Base-by-base conservation (phyloP, 2,329 filamentous ascomycete genomes). In the Alternaria angustiovoidea region DNA sequence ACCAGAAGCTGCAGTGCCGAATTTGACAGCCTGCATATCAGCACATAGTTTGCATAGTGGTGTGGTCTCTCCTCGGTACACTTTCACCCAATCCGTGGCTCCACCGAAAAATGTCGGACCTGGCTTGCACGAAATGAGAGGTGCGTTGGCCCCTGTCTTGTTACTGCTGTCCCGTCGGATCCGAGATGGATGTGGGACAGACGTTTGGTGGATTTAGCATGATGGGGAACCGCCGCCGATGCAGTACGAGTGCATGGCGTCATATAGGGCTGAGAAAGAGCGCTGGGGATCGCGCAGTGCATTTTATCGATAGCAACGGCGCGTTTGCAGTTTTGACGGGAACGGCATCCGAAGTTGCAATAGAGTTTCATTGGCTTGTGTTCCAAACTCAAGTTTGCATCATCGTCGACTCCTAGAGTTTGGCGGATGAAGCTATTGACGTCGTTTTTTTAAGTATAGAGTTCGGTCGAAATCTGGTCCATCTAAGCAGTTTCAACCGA, bases 251-350 rank as follows among this genome's bases (percentile, higher is more conserved):
- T 30, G 42, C 24, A 44, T 43, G 42, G 43, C 58, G 58, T 61
- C 54, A 57, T 61, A 24, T 54, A 57, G 49, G 58, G 58, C 58
- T 57, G 58, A 53, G n/a, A 38, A 38, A 38, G 16, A 39, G 51
- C 24, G 41, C 18, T 34, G 36, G 36, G 32, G 44, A 49, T 56
- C 36, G 26, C 36, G 26, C 36, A 6, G 7, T 28, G 54, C 41
- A 30, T 22, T 38, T 30, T 56, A 57, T 52, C 52, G 47, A 60
- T 57, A 51, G 18, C 28, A 60, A 60, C 57, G 46, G 32, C 7
- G 11, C 20, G 20, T 9, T 24, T 42, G 39, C 20, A 16, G 39
- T 38, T 47, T 38, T 24, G 20, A 38, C 30, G 20, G 20, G 30
- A 49, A 49, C 46, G 32, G 24, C 46, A n/a, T 38, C 14, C 12